phyloP scores from a whole-genome alignment of 495 filamentous ascomycete species.

The Thermothielavioides terrestris region DNA sequence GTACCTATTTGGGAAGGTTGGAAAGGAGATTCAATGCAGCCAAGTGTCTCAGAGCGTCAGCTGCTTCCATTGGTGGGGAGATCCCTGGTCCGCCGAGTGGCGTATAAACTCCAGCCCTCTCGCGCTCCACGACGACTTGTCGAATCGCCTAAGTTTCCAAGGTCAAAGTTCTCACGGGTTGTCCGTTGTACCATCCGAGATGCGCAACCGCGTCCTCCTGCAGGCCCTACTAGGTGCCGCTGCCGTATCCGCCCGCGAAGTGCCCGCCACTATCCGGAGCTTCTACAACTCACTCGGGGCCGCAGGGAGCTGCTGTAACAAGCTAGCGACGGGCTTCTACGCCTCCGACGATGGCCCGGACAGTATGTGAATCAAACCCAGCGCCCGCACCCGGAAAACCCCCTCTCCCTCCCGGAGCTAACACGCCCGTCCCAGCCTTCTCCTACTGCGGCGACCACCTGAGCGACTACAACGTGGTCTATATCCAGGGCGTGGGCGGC shows the following conservation, averaged over 20 bases:
- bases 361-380: slow-evolving; percentile 16
- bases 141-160: too few species aligned
- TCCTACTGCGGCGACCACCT: slow-evolving; percentile 36
- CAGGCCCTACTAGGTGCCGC: slow-evolving; percentile 1
- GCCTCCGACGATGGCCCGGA: slow-evolving; percentile 24
- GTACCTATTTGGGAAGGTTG: too few species aligned
- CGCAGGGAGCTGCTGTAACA: slow-evolving; percentile 27
- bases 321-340: slow-evolving; percentile 31
- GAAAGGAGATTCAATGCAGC: too few species aligned
- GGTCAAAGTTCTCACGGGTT: not conserved
- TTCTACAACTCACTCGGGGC: slow-evolving; percentile 30
- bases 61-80: too few species aligned
- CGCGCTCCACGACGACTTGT: not conserved
- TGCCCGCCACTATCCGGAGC: slow-evolving; percentile 27
- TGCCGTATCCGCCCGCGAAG: slow-evolving; percentile 14
- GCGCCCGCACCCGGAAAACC: too few species aligned
- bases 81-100: not conserved
- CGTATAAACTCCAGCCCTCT: not conserved
- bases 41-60: too few species aligned
- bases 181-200: not conserved
- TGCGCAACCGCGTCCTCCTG: slow-evolving; percentile 1
- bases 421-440: slow-evolving; percentile 19
- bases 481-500: slow-evolving; percentile 27
- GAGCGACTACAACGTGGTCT: slow-evolving; percentile 26
- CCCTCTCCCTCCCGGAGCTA: not conserved